Evolutionary conservation across 805 yeast species (phyloP), one percentile per base, ranked within the genome.

Genomic region (Yamadazyma kitorensis): DNA sequence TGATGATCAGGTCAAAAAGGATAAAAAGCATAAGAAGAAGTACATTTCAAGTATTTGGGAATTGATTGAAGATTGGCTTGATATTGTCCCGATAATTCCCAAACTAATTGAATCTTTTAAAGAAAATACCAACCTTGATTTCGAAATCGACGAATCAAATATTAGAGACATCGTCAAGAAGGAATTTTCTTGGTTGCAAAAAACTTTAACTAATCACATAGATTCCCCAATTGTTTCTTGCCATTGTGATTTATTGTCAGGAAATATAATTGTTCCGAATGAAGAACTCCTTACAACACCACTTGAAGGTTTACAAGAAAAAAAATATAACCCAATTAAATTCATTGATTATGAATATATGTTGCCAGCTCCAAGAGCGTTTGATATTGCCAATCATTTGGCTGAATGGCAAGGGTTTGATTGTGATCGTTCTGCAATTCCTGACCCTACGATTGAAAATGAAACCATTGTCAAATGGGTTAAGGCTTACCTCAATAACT

Each of bases 401-500:
- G 78, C 80, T 52, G 88, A 81, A 52, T 81, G 89, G 87, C 93
- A 83, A 53, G 93, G 93, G 2, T 82, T 82, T 47, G 78, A 80
- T 41, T 84, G 93, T 53, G 78, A 79, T 44, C 67, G 72, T 16
- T 54, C 66, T 9, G 71, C 72, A 6, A 80, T 83, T 24, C 87
- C 87, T 0, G 49, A 54, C 6, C 82, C 84, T 2, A 37, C 64
- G 0, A 42, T 39, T 6, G 37, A 50, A 3, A 76, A 78, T 43
- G 58, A 58, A 1, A 57, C 68, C 1, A 55, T 82, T 51, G 61
- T 74, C 3, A 55, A 56, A 19, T 83, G 91, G 91, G 74, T 78
- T 24, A 54, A 56, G 31, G 69, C 76, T 7, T 83, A 83, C 48
- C 58, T 83, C 24, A 57, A 64, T 27, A 48, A 57, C 27, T 41